Evolutionary conservation across 1,284 basidiomycete genomes (phyloP), one percentile per base, ranked within the genome.

Genomic region (Lignosus rhinocerotis): DNA sequence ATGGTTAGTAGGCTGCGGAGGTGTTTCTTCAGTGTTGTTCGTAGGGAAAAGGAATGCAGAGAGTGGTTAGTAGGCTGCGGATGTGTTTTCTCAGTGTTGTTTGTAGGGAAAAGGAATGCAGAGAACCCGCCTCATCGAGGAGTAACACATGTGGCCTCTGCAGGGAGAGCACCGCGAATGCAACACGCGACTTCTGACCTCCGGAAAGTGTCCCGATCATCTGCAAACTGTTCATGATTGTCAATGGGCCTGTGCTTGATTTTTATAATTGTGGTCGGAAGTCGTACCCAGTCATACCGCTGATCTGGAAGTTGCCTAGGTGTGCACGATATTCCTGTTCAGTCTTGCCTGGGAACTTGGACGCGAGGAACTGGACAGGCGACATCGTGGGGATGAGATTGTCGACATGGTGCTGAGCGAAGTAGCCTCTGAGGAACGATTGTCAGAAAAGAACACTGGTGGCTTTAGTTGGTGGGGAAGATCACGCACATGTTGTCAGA

Each of bases 241-340:
- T 34, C 8, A 45, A 30, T 4, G 5, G 57, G 8, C 12, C 34
- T 31, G 41, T 12, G n/a, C 21, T 10, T 12, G 12, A 32, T 11
- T 30, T n/a, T 8, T 17, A 21, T 31, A 11, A 46, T 14, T 25
- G 7, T 1, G n/a, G 36, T 1, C 36, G 16, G 11, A 12, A 39
- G 5, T 67, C 76, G 44, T 57, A 87, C 83, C 95, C 94, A 1
- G 95, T 98, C 83, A 96, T 90, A 55, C 96, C 96, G 60, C 93
- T 98, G 69, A 98, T 97, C 67, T 98, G 96, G 78, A 99, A 99
- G 59, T 95, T 94, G n/a, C 97, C 97, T 14, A 99, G 81, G 77
- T 98, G 96, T 39, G 78, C 77, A 62, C 97, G 86, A 73, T 99
- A 99, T 73, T 99, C 97, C 72, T 98, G 96, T 73, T 98, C 97